Percentiles rank a stretch among this genome's conserved stretches.
Evolutionary conservation across 1,284 basidiomycete genomes (phyloP).

Genomic region (Vanrija sp.): DNA sequence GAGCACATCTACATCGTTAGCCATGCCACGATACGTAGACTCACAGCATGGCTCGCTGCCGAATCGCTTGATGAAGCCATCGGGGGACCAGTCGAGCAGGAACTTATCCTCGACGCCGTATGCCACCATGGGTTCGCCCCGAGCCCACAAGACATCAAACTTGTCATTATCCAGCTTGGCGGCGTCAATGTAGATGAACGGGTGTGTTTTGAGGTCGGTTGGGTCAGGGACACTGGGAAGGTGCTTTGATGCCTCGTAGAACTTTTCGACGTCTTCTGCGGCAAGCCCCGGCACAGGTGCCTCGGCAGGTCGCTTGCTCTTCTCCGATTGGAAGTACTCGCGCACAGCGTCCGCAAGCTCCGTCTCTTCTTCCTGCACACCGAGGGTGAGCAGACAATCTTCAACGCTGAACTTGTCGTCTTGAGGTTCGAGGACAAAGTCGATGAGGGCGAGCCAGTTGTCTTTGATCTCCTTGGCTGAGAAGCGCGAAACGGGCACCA

Average conservation of each 20-base stretch:
- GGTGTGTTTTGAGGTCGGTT: conserved; percentile 29
- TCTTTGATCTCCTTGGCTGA: conserved; percentile 60
- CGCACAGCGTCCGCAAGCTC: conserved; percentile 9
- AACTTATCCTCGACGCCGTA: conserved; percentile 61
- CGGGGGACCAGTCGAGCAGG: conserved; percentile 70
- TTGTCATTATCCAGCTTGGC: conserved; percentile 57
- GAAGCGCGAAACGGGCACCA: conserved; percentile 77
- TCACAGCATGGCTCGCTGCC: conserved; percentile 60
- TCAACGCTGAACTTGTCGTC: conserved; percentile 15
- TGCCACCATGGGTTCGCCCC: conserved; percentile 72
- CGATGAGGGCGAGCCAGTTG: conserved; percentile 37
- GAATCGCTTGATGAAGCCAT: conserved; percentile 69
- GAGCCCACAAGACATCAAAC: conserved; percentile 67
- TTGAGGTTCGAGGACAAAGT: conserved; percentile 28
- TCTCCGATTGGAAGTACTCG: conserved; percentile 1
- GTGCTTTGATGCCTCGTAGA: conserved; percentile 22
- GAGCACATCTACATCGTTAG: conserved; percentile 55
- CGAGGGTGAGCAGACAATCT: conserved; percentile 24
- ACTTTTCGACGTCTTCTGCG: conserved; percentile 6
- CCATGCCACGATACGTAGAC: conserved; percentile 12
- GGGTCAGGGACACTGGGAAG: conserved; percentile 26
- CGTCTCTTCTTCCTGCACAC: conserved; percentile 19
- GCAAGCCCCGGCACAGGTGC: neutral
- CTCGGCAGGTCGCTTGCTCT: neutral
- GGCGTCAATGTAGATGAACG: conserved; percentile 52